These are phyloP conservation scores for Nicotiana otophora DNA, from an alignment of 257 asterid species.

Conservation along the genomic window DNA sequence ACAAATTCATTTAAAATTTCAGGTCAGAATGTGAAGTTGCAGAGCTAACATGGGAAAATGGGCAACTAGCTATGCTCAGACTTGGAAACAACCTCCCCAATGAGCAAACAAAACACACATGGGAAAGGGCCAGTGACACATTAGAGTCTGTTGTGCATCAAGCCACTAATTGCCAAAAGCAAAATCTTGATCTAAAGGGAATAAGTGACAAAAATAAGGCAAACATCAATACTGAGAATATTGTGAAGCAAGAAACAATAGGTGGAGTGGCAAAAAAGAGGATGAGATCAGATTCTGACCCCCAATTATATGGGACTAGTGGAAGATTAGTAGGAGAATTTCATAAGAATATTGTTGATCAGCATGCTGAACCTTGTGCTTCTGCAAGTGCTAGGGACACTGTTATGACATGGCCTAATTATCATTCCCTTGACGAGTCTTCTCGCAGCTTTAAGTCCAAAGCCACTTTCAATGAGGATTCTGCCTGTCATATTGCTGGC, in stretches of 20 bases:
- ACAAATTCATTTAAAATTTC: neutral
- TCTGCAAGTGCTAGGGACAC: neutral
- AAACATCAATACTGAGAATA: neutral
- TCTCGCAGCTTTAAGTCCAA: neutral
- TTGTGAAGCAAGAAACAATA: neutral
- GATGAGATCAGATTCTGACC: conserved; percentile 12
- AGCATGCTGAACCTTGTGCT: neutral
- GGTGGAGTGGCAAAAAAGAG: neutral
- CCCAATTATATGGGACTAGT: neutral
- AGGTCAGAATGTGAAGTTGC: conserved; percentile 42
- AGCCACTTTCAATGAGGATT: neutral
- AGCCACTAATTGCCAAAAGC: conserved; percentile 20
- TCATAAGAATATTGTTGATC: neutral
- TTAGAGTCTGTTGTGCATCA: conserved; percentile 58
- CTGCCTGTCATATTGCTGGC: neutral
- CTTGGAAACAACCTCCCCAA: conserved; percentile 1
- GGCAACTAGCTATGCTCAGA: conserved; percentile 42
- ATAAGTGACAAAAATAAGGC: neutral
- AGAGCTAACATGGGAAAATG: conserved; percentile 68
- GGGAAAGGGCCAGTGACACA: conserved; percentile 30
- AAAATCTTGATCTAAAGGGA: neutral
- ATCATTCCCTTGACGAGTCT: neutral
- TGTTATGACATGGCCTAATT: conserved; percentile 6
- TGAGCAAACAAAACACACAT: conserved; percentile 20
- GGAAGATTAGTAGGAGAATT: neutral